These are phyloP conservation scores for Plasmodium sp. DNA, from an alignment of 169 alveolate genomes.

Conservation along the genomic window DNA sequence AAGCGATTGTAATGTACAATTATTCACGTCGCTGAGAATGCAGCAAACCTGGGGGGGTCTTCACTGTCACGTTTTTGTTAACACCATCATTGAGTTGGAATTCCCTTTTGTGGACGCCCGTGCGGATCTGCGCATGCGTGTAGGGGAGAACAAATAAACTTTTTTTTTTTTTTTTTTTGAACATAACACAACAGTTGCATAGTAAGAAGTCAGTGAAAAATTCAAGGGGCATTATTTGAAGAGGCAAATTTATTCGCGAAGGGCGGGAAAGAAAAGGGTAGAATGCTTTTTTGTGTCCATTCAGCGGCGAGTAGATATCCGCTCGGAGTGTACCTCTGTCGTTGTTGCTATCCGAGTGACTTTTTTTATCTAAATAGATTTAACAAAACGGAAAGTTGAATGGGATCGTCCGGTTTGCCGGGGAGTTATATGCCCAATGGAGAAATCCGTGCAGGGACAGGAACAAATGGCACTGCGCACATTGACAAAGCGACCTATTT, in stretches of 20 bases:
- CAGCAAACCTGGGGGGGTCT: background rate
- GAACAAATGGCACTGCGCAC: background rate
- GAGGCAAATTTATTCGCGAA: background rate
- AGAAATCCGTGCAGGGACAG: background rate
- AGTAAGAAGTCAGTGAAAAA: background rate
- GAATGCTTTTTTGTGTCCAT: background rate
- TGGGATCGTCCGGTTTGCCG: background rate
- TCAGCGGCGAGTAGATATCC: background rate
- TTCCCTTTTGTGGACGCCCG: background rate
- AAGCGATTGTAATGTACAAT: background rate
- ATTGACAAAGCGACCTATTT: slow-evolving; percentile 2
- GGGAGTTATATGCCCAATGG: background rate
- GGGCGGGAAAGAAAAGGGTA: background rate
- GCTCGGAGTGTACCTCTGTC: background rate
- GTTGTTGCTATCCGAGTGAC: background rate
- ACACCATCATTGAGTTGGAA: background rate
- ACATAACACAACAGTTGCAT: background rate
- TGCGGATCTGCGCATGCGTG: background rate
- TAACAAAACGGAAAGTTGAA: background rate
- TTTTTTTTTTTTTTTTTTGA: background rate
- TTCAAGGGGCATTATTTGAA: background rate
- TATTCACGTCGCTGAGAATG: background rate
- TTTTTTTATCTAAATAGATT: background rate
- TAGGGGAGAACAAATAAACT: background rate
- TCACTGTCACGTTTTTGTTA: background rate